Percentiles rank a stretch among this genome's conserved stretches.
Conservation (phyloP, 257 asterid genomes). For the Lantana camara region DNA sequence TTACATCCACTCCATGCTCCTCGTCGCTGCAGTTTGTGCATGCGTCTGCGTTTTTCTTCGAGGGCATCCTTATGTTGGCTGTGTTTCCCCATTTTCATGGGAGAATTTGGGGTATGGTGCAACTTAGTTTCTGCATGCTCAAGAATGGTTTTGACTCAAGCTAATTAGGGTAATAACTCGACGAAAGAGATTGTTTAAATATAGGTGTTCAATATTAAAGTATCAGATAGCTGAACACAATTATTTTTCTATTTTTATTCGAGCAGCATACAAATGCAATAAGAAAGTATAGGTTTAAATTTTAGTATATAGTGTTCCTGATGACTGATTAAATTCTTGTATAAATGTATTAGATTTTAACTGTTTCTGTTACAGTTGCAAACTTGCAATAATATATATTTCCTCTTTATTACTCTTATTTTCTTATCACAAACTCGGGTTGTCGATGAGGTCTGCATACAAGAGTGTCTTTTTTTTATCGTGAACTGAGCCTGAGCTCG, state of each 20-base stretch:
- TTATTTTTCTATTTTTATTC: constrained; percentile 12
- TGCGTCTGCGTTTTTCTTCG: constrained; percentile 77
- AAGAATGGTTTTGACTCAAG: background rate
- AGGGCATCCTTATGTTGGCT: constrained; percentile 63
- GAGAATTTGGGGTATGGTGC: constrained; percentile 70
- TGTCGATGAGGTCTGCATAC: too few species aligned
- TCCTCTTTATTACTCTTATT: background rate
- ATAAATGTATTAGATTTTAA: too few species aligned
- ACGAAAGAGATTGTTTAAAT: constrained; percentile 25
- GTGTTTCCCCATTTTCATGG: constrained; percentile 69
- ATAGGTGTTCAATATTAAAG: constrained; percentile 29
- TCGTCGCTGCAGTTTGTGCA: constrained; percentile 83
- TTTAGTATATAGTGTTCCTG: background rate
- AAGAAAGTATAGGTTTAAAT: constrained; percentile 16
- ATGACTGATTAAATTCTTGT: constrained; percentile 9
- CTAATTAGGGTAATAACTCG: constrained; percentile 1
- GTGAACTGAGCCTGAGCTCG: too few species aligned
- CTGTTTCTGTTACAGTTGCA: too few species aligned
- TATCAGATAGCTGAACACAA: constrained; percentile 30
- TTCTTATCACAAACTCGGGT: too few species aligned
- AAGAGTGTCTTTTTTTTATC: too few species aligned
- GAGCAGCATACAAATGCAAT: constrained; percentile 20
- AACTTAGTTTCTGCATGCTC: constrained; percentile 17
- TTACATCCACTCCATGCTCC: constrained; percentile 74
- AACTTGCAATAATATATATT: too few species aligned